These are phyloP conservation scores for Backusella macrospora DNA, from an alignment of 192 early-diverging fungal species.

Conservation along the genomic window DNA sequence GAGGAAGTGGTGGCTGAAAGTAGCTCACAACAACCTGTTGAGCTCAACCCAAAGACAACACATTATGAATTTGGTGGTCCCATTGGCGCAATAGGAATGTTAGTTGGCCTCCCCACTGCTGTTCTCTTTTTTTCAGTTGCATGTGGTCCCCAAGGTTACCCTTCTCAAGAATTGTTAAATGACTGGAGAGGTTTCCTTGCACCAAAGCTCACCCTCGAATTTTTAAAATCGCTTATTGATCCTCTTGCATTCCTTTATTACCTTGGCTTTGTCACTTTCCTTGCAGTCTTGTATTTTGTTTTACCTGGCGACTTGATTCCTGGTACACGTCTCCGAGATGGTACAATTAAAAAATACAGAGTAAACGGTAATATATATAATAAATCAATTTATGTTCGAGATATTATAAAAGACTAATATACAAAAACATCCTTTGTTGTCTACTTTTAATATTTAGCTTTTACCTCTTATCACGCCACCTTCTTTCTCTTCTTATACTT, in stretches of 20 bases:
- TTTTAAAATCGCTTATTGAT: slow-evolving; percentile 31
- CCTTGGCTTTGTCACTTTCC: slow-evolving; percentile 68
- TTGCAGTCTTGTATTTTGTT: slow-evolving; percentile 66
- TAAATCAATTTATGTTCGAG: neutral
- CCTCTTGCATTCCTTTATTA: slow-evolving; percentile 56
- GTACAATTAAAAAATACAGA: slow-evolving; percentile 72
- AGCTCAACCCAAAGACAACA: slow-evolving; percentile 65
- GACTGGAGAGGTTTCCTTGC: neutral
- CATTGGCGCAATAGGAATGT: slow-evolving; percentile 58
- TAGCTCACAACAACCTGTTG: neutral
- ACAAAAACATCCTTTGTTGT: neutral
- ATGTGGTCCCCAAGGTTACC: slow-evolving; percentile 54
- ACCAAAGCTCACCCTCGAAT: neutral
- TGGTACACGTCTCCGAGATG: slow-evolving; percentile 73
- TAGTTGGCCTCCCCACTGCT: slow-evolving; percentile 44
- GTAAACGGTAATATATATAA: slow-evolving; percentile 70
- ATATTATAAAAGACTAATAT: neutral
- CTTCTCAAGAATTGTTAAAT: slow-evolving; percentile 34
- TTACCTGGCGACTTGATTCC: slow-evolving; percentile 66
- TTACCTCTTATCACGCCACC: slow-evolving; percentile 52
- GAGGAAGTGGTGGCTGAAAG: neutral
- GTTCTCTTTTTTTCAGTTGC: slow-evolving; percentile 48
- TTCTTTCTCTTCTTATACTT: slow-evolving; percentile 53
- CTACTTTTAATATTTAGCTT: slow-evolving; percentile 28
- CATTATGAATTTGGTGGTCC: slow-evolving; percentile 83